Base-by-base conservation (phyloP, 768 basidiomycete species). In the Kwoniella bestiolae region DNA sequence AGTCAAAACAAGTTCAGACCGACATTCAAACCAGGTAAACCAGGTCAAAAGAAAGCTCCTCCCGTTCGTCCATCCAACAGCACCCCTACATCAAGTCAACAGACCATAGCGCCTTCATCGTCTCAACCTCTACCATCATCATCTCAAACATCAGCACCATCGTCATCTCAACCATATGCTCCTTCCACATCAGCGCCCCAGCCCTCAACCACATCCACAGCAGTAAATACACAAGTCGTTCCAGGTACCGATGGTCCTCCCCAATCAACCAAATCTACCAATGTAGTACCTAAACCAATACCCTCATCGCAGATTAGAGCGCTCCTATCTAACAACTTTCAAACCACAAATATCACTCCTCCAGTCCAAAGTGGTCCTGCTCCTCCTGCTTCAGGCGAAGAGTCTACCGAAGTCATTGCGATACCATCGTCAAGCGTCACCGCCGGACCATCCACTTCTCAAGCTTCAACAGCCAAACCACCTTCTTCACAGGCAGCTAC, bases 1-100 rank as follows among this genome's bases (percentile, higher is more conserved):
- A 67, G 60, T 57, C 59, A 67, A 32, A 67, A 67, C 26, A 67
- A 67, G 26, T 67, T 67, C 55, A 49, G 59, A 34, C 66, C 66
- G 16, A 56, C 46, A 4, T 44, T 45, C 35, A 52, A 44, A 35
- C 55, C 60, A 7, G 66, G 56, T 59, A 52, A 44, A 35, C 55
- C 60, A 7, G 66, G 56, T 59, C 50, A 58, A 11, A 51, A 38
- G 34, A 60, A 63, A 53, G 55, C 52, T 58, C 45, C 53, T 26
- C 32, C 66, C 16, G 41, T 56, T 5, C 45, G 55, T 35, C 66
- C 66, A 12, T 16, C 56, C 25, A 14, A 7, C 3, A 51, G 29
- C 5, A 34, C 55, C 18, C 53, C 56, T 21, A 26, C 53, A 32
- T 28, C 44, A 18, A 32, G 18, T 29, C 45, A 44, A 18, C 38